Evolutionary conservation across 495 filamentous ascomycete species (phyloP).

Genomic region (Daldinia bambusicola): DNA sequence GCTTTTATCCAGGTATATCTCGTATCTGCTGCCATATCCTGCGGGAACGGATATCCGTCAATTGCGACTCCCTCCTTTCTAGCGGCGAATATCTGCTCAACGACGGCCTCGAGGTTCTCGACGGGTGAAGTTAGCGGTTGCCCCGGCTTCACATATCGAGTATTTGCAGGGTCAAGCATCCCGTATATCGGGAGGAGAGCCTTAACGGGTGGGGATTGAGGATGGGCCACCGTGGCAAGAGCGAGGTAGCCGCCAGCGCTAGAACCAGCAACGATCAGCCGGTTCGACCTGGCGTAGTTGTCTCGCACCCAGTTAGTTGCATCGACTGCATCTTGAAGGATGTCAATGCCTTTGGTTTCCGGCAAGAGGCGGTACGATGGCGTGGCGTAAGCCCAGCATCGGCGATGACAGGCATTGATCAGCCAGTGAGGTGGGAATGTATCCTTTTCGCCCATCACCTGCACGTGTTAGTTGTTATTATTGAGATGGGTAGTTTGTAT

Average conservation of each 20-base stretch:
- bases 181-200: constrained; percentile 2
- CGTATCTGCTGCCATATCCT: neutral
- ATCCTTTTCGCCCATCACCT: constrained; percentile 8
- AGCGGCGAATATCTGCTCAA: neutral
- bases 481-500: neutral
- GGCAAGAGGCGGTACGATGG: constrained; percentile 6
- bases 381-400: constrained; percentile 5
- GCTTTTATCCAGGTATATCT: constrained; percentile 2
- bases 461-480: neutral
- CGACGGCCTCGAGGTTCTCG: neutral
- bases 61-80: neutral
- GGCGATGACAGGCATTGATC: constrained; percentile 3
- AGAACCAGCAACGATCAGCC: neutral
- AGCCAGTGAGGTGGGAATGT: constrained; percentile 5
- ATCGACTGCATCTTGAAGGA: constrained; percentile 7
- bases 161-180: neutral
- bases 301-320: neutral
- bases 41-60: constrained; percentile 7
- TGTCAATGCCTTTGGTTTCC: neutral
- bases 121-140: neutral
- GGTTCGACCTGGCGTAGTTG: neutral
- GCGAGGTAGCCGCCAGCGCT: constrained; percentile 11
- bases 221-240: constrained; percentile 3
- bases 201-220: neutral
- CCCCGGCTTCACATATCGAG: constrained; percentile 7